Evolutionary conservation across 2,329 filamentous ascomycete genomes (phyloP), one percentile per base, ranked within the genome.

Genomic region (Elsinoe fawcettii): DNA sequence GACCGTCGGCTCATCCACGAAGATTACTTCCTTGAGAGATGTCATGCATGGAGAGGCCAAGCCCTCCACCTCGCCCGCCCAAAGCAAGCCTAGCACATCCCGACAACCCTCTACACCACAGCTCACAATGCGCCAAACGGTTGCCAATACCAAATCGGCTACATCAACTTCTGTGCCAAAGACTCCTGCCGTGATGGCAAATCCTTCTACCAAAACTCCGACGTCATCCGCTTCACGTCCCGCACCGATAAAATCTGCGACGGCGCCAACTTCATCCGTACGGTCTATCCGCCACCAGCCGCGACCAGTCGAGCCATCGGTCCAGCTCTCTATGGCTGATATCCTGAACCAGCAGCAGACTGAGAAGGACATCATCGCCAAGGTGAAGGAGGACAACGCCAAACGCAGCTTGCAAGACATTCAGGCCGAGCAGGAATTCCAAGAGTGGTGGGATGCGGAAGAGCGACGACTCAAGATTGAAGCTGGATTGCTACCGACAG

Each of bases 391-490:
- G 68, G 89, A 90, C 0, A 85, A 85, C 9, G 88, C 90, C 1
- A 96, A 95, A 73, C 82, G 92, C 57, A 93, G 88, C 61, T 74
- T 99, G 27, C 85, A 95, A 66, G 93, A 97, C 61, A 99, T 99
- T 59, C 93, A 99, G 69, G 84, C 93, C 63, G 93, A 99, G 71
- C 93, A 99, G 68, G 90, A 90, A 54, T 99, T 99, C 69, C 89
- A 96, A 68, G 85, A 95, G 69, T 96, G 91, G 90, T 96, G 90
- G 90, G 89, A 95, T 63, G 84, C 87, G 61, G 91, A 96, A 90
- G 85, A 65, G 79, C 80, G 59, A 79, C 87, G 25, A 81, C 86
- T 36, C 65, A 68, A 51, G 67, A 69, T 43, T 8, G 54, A 49
- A 36, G 32, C 23, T 6, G 51, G 85, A 44, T 39, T 54, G n/a